phyloP scores from a whole-genome alignment of 139 green algal species.

The Nannochloris sp. region DNA sequence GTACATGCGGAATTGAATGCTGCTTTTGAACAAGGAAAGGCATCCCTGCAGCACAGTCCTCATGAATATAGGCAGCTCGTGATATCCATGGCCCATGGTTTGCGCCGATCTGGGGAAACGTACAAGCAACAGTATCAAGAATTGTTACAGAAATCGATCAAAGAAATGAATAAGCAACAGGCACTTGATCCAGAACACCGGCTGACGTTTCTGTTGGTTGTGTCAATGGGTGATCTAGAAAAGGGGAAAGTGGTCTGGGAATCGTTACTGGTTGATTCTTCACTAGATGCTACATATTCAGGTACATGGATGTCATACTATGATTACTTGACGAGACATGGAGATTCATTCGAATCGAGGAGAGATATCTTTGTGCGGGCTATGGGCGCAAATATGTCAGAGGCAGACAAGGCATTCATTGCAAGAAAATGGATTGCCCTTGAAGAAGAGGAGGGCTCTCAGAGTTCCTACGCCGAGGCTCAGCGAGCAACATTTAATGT shows the following conservation, averaged over 20 bases:
- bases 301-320: slow-evolving; percentile 52
- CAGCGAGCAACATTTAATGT: not conserved
- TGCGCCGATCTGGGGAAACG: slow-evolving; percentile 1
- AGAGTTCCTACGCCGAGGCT: slow-evolving; percentile 21
- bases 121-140: not conserved
- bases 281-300: slow-evolving; percentile 25
- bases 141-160: not conserved
- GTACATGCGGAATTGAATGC: no score
- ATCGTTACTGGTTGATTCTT: slow-evolving; percentile 18
- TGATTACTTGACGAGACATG: slow-evolving; percentile 38
- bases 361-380: slow-evolving; percentile 46
- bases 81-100: not conserved
- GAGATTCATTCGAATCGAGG: slow-evolving; percentile 31
- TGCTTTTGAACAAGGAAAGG: no score
- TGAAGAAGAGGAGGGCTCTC: slow-evolving; percentile 70
- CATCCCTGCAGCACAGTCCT: no score
- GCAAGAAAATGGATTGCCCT: slow-evolving; percentile 65
- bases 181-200: slow-evolving; percentile 25
- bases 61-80: no score
- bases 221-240: slow-evolving; percentile 46
- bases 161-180: not conserved
- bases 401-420: slow-evolving; percentile 41
- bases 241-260: slow-evolving; percentile 56
- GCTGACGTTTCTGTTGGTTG: slow-evolving; percentile 56
- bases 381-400: slow-evolving; percentile 33